phyloP scores from a whole-genome alignment of 108 stramenopile species.

The Nitzschia inconspicua region DNA sequence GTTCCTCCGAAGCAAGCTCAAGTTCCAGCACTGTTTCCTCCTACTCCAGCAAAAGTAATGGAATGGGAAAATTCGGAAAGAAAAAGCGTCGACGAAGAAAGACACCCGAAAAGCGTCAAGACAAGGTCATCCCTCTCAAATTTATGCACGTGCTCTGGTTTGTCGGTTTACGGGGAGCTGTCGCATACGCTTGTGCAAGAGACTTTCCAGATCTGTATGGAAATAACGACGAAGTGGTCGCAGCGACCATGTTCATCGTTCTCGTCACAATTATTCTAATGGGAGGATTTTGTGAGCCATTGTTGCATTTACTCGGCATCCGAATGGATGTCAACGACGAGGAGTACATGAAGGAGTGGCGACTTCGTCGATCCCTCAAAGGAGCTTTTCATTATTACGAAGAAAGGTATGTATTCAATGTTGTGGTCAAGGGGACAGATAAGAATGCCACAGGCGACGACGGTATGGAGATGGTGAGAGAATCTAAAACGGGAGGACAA shows the following conservation, averaged over 20 bases:
- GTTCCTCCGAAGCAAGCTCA: neutral
- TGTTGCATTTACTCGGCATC: slow-evolving; percentile 40
- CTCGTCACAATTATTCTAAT: slow-evolving; percentile 50
- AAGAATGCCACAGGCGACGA: no score
- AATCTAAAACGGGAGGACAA: no score
- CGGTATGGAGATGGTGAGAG: no score
- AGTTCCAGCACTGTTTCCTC: neutral
- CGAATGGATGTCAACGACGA: slow-evolving; percentile 49
- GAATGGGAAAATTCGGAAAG: no score
- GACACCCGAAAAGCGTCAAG: slow-evolving; percentile 22
- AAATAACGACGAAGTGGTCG: slow-evolving; percentile 36
- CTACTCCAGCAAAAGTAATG: neutral
- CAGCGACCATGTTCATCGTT: slow-evolving; percentile 58
- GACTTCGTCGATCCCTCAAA: slow-evolving; percentile 13
- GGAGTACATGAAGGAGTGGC: slow-evolving; percentile 47
- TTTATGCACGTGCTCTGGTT: slow-evolving; percentile 77
- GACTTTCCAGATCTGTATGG: slow-evolving; percentile 54
- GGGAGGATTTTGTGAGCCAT: slow-evolving; percentile 44
- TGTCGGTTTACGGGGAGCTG: slow-evolving; percentile 71
- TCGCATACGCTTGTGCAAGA: slow-evolving; percentile 69
- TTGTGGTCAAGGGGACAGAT: no score
- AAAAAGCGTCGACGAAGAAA: neutral
- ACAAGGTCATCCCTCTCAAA: slow-evolving; percentile 32
- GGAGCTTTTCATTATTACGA: slow-evolving; percentile 42
- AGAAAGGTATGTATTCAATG: no score